phyloP scores from a whole-genome alignment of 495 filamentous ascomycete species.

The Podospora pseudoanserina region DNA sequence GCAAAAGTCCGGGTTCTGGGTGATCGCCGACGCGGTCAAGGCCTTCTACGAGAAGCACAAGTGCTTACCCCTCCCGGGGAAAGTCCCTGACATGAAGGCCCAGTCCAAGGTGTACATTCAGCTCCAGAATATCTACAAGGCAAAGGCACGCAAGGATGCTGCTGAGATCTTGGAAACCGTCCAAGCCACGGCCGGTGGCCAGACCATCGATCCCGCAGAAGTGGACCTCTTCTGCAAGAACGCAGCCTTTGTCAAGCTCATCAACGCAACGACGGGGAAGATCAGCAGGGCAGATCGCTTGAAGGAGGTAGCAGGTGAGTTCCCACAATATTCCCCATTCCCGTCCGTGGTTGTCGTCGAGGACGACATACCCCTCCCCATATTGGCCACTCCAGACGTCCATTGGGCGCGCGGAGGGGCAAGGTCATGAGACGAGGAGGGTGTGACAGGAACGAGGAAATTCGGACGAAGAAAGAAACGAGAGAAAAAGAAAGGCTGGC shows the following conservation, averaged over 20 bases:
- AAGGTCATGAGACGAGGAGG: slow-evolving; percentile 2
- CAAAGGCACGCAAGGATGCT: slow-evolving; percentile 76
- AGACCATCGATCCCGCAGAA: slow-evolving; percentile 64
- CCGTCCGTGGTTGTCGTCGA: background rate
- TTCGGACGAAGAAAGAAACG: slow-evolving; percentile 8
- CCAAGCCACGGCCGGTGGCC: slow-evolving; percentile 51
- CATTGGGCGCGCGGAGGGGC: background rate
- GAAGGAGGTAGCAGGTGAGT: slow-evolving; percentile 34
- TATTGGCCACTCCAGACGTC: slow-evolving; percentile 7
- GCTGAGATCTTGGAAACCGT: slow-evolving; percentile 73
- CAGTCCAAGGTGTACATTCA: slow-evolving; percentile 86
- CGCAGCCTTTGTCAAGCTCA: slow-evolving; percentile 85
- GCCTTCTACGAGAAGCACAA: slow-evolving; percentile 67
- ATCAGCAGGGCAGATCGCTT: slow-evolving; percentile 27
- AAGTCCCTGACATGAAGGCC: slow-evolving; percentile 97
- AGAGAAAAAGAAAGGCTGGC: background rate
- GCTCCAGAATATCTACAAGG: slow-evolving; percentile 91
- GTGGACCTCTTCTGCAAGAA: slow-evolving; percentile 95
- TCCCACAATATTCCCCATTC: background rate
- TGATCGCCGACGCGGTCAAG: slow-evolving; percentile 77
- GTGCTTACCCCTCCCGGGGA: slow-evolving; percentile 78
- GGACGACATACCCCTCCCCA: background rate
- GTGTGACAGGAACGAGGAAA: slow-evolving; percentile 11
- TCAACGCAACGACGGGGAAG: slow-evolving; percentile 47
- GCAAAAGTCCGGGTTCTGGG: slow-evolving; percentile 68